These are phyloP conservation scores for Voacanga thouarsii DNA, from an alignment of 257 asterid genomes.

Conservation along the genomic window DNA sequence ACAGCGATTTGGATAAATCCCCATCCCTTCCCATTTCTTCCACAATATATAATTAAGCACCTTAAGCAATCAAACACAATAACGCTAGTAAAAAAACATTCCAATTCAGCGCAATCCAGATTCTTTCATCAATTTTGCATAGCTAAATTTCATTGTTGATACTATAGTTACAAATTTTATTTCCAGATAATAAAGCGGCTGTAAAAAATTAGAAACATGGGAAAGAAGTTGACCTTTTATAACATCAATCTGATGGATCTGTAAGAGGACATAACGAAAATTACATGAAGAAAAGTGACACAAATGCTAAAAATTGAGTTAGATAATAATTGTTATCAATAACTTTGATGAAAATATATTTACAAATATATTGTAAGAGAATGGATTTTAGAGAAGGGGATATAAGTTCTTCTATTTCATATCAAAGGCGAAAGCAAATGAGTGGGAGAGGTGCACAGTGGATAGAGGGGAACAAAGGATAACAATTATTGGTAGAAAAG, in stretches of 20 bases:
- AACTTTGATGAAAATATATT: too few relatives aligned
- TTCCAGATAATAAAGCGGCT: not conserved
- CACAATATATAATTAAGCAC: conserved; percentile 14
- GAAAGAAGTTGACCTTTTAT: conserved; percentile 9
- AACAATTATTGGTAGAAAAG: too few relatives aligned
- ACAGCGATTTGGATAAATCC: conserved; percentile 83
- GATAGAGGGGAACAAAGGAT: not conserved
- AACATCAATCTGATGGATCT: conserved; percentile 16
- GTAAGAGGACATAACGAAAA: not conserved
- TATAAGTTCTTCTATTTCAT: not conserved
- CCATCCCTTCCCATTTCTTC: conserved; percentile 69
- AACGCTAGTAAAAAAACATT: not conserved
- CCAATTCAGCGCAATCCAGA: not conserved
- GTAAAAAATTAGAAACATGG: not conserved
- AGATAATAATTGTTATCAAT: not conserved
- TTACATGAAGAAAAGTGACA: not conserved
- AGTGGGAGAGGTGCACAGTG: not conserved
- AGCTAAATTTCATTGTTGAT: not conserved
- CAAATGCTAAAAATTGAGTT: conserved; percentile 21
- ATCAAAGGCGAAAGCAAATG: not conserved
- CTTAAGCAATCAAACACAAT: conserved; percentile 18
- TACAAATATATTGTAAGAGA: not conserved
- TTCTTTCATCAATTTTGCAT: not conserved
- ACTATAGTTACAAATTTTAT: not conserved
- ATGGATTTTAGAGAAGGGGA: not conserved